Conservation (phyloP, 1,284 basidiomycete genomes). For the Naganishia albida region DNA sequence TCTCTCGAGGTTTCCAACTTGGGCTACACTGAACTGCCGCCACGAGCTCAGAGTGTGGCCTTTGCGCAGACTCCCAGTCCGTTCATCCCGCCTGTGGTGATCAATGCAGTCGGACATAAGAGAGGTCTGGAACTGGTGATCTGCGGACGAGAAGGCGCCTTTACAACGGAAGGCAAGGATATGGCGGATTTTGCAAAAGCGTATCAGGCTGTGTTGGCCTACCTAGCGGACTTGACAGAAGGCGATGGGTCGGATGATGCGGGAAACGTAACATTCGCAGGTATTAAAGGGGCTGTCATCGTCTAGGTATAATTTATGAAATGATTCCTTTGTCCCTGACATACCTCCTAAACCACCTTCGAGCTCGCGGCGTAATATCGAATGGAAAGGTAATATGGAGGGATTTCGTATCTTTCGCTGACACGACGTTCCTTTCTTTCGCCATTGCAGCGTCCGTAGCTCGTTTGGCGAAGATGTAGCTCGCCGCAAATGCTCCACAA, state of each 20-base stretch:
- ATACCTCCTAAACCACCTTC: too few species aligned
- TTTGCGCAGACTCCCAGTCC: conserved; percentile 43
- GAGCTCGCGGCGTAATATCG: too few species aligned
- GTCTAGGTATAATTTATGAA: neutral
- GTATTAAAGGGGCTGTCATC: neutral
- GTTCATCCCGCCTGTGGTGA: conserved; percentile 35
- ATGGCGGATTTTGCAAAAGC: conserved; percentile 3
- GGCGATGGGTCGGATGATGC: neutral
- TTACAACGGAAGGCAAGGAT: neutral
- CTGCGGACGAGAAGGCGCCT: conserved; percentile 40
- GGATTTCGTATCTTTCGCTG: too few species aligned
- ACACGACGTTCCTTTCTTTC: too few species aligned
- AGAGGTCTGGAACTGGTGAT: conserved; percentile 40
- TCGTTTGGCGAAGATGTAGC: too few species aligned
- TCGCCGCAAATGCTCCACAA: too few species aligned
- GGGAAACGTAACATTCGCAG: neutral
- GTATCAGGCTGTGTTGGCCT: neutral
- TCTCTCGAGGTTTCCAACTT: conserved; percentile 45
- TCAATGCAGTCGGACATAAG: conserved; percentile 42
- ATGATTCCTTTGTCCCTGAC: too few species aligned
- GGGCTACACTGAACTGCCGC: conserved; percentile 38
- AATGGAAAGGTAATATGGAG: too few species aligned
- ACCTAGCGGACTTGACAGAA: neutral
- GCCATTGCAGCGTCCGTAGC: too few species aligned
- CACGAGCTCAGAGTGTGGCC: conserved; percentile 38